A percentile compares a stretch with the other conserved stretches of the same genome.
phyloP scores from a whole-genome alignment of 305 asterid genomes.

The Striga hermonthica region DNA sequence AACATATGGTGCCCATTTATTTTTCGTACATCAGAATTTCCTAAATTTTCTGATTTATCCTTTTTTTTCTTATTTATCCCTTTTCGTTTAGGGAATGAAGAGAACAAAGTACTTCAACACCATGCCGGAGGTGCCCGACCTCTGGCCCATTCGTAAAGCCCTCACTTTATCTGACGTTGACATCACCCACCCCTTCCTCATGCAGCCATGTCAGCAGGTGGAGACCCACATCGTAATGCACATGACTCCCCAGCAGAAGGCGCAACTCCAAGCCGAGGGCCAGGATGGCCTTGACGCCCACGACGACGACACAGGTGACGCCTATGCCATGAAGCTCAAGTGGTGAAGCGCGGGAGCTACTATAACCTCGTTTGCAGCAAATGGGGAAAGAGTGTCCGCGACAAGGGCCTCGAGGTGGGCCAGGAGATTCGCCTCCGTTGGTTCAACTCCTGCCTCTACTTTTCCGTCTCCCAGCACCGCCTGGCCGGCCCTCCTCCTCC shows the following conservation, averaged over 20 bases:
- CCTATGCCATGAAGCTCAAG: not conserved
- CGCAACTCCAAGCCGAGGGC: not conserved
- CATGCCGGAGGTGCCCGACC: too few species aligned
- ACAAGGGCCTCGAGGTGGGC: slow-evolving; percentile 1
- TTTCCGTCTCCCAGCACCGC: not conserved
- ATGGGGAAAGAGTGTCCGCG: slow-evolving; percentile 1
- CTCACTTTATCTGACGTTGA: not conserved
- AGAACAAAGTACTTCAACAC: too few species aligned
- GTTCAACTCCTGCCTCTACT: not conserved
- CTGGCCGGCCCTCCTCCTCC: too few species aligned
- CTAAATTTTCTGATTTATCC: too few species aligned
- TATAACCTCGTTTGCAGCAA: not conserved
- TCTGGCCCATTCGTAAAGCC: not conserved
- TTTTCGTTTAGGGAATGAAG: too few species aligned
- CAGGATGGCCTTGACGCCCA: not conserved
- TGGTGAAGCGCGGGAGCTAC: not conserved
- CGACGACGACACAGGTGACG: not conserved
- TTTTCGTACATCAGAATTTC: too few species aligned
- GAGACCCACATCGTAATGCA: not conserved
- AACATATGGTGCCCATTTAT: too few species aligned
- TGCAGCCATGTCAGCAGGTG: not conserved
- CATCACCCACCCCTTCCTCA: slow-evolving; percentile 1
- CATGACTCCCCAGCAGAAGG: not conserved
- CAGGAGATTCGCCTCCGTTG: not conserved
- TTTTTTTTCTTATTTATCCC: too few species aligned